A percentile compares a stretch with the other conserved stretches of the same genome.
phyloP scores from a whole-genome alignment of 1,284 basidiomycete species.

The Ustilago esculenta region DNA sequence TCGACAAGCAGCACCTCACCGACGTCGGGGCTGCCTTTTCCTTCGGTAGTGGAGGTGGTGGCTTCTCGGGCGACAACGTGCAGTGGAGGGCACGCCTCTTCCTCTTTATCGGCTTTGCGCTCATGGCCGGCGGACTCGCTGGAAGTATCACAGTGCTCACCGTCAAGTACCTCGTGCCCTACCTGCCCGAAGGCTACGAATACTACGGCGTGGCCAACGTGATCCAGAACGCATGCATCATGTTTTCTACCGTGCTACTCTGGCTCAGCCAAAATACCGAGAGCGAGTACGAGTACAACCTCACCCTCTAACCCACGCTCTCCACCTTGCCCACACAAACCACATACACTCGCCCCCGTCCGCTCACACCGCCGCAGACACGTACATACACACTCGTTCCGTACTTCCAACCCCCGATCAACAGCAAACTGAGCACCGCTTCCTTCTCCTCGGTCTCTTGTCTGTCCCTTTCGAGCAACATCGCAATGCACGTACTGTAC shows the following conservation, averaged over 20 bases:
- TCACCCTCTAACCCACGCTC: slow-evolving; percentile 73
- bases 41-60: slow-evolving; percentile 52
- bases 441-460: too few relatives aligned
- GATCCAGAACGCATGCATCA: slow-evolving; percentile 87
- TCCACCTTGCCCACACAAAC: too few relatives aligned
- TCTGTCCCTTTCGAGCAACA: too few relatives aligned
- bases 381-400: too few relatives aligned
- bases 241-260: slow-evolving; percentile 85
- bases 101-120: slow-evolving; percentile 92
- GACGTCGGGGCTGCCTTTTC: slow-evolving; percentile 67
- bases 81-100: slow-evolving; percentile 90
- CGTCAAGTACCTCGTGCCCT: slow-evolving; percentile 86
- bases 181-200: slow-evolving; percentile 78
- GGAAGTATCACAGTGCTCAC: slow-evolving; percentile 89
- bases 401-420: too few relatives aligned
- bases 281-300: slow-evolving; percentile 86
- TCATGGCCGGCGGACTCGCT: slow-evolving; percentile 94
- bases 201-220: slow-evolving; percentile 97
- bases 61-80: slow-evolving; percentile 74
- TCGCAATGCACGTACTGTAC: too few relatives aligned
- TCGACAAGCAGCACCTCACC: slow-evolving; percentile 90
- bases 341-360: not conserved
- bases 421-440: too few relatives aligned
- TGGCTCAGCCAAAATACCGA: slow-evolving; percentile 85
- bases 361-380: too few relatives aligned